A percentile compares a stretch with the other conserved stretches of the same genome.
These are phyloP conservation scores for Aspergillus versicolor DNA, from an alignment of 2,329 filamentous ascomycete genomes.

Conservation along the genomic window DNA sequence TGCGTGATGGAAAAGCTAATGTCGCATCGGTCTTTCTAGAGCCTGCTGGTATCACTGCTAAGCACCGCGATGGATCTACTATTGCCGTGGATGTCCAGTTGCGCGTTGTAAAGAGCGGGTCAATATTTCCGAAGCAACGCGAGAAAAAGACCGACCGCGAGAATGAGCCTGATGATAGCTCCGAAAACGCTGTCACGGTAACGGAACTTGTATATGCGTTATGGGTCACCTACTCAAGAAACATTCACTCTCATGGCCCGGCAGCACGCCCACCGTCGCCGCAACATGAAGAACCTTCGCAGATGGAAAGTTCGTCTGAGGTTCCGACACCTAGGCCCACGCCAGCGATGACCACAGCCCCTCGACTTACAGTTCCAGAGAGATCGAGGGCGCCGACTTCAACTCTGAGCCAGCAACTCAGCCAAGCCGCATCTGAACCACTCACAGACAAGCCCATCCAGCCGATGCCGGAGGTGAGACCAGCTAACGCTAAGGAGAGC, in stretches of 20 bases:
- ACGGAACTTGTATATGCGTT: conserved; percentile 88
- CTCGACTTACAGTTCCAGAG: conserved; percentile 24
- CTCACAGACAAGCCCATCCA: conserved; percentile 44
- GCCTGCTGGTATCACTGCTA: conserved; percentile 79
- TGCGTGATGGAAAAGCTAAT: conserved; percentile 80
- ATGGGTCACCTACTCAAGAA: conserved; percentile 95
- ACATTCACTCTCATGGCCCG: conserved; percentile 74
- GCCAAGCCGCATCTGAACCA: conserved; percentile 49
- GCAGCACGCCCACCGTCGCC: conserved; percentile 53
- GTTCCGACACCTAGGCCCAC: conserved; percentile 78
- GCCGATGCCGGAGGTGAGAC: conserved; percentile 29
- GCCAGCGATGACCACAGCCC: conserved; percentile 35
- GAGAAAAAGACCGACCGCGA: conserved; percentile 66
- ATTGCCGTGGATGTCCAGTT: conserved; percentile 95
- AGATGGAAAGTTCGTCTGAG: conserved; percentile 68
- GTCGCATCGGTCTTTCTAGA: conserved; percentile 75
- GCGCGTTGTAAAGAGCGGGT: conserved; percentile 90
- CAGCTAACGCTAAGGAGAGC: conserved; percentile 33
- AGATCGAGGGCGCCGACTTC: conserved; percentile 43
- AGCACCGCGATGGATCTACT: conserved; percentile 85
- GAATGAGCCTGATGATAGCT: conserved; percentile 52
- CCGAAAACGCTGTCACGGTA: conserved; percentile 46
- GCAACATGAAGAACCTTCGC: conserved; percentile 42
- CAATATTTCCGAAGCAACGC: conserved; percentile 58
- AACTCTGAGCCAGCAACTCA: conserved; percentile 52